Evolutionary conservation across 176 grass and related monocot genomes (phyloP), one percentile per base, ranked within the genome.

Genomic region (Aechmea fasciata): DNA sequence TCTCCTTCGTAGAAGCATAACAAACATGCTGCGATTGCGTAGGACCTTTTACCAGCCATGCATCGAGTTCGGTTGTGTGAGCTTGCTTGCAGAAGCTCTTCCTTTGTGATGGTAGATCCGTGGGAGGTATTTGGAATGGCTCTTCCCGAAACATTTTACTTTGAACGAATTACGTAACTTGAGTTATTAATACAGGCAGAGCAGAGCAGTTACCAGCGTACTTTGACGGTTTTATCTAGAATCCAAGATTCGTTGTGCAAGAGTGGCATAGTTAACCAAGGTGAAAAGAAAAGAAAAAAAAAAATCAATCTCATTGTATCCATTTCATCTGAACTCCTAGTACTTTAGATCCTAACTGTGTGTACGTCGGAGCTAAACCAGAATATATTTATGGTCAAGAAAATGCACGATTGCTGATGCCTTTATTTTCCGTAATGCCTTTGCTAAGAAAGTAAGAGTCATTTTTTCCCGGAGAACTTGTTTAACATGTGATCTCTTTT

Each of bases 41-140:
- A 97, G 89, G 93, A 77, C 59, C 93, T 97, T 74, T 74, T 85
- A 52, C 61, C 79, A 0, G 81, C 81, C 51, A 61, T n/a, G 51
- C 74, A 90, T 67, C 67, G 89, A 51, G 52, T 85, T 71, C 77
- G 52, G 12, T 59, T 97, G 49, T 97, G 93, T 55, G 83, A 97
- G 28, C 71, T 90, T 48, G 86, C 89, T 0, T 92, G 86, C 20
- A 47, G 64, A 49, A 96, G 68, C 74, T 96, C 89, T 0, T 83
- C 89, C 14, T 90, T 92, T 47, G 61, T 96, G 33, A 96, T 92
- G 93, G 93, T 96, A 49, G 89, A 96, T 67, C 76, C 71, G 8
- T 96, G 93, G 93, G 89, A 92, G 89, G 89, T 92, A 87, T 83
- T 71, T 79, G 51, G 54, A 70, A 68, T 67, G 13, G 2, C 14